Base-by-base conservation (phyloP, 257 asterid genomes). In the Solanum pimpinellifolium region DNA sequence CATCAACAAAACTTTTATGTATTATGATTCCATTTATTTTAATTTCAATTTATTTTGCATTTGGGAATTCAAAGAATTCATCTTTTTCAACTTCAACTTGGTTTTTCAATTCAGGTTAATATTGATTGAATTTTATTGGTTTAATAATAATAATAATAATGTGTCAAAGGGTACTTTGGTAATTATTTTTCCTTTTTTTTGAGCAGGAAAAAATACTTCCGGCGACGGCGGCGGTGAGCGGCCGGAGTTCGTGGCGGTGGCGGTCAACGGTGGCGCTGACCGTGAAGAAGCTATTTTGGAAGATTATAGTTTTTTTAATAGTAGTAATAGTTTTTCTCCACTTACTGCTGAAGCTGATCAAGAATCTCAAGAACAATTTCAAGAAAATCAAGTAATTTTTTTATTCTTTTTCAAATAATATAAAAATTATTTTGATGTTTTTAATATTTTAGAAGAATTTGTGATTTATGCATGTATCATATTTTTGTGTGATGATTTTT, bases 1-100 rank as follows among this genome's bases (percentile, higher is more conserved):
- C 88, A 5, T 91, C 94, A 3, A 86, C 89, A 70, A 92, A 95
- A 90, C 86, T 92, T 65, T 68, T 90, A 37, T 91, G 94, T 88
- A 91, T 93, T 74, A 86, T 91, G 83, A 46, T 91, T 84, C 95
- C 95, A 20, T 84, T 95, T 69, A 75, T 92, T 86, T 73, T 91
- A 89, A 90, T 93, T 62, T 87, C 92, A 7, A 89, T 86, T 8
- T 14, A 88, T 80, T 78, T 90, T 80, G 88, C 87, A 44, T 86
- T 92, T 2, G 42, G 89, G 80, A 93, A 91, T 46, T 85, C 90
- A 2, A 75, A 35, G 9, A 41, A 39, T 44, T 85, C 85, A 16
- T 9, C 85, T 16, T 78, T 49, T 78, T 78, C 59, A 14, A 25
- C 37, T 9, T 86, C 92, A 1, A 87, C 80, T 81, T 91, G 91